Percentiles rank a stretch among this genome's conserved stretches.
Evolutionary conservation across 2,329 filamentous ascomycete genomes (phyloP).

Genomic region (Pezizomycotina sp.): DNA sequence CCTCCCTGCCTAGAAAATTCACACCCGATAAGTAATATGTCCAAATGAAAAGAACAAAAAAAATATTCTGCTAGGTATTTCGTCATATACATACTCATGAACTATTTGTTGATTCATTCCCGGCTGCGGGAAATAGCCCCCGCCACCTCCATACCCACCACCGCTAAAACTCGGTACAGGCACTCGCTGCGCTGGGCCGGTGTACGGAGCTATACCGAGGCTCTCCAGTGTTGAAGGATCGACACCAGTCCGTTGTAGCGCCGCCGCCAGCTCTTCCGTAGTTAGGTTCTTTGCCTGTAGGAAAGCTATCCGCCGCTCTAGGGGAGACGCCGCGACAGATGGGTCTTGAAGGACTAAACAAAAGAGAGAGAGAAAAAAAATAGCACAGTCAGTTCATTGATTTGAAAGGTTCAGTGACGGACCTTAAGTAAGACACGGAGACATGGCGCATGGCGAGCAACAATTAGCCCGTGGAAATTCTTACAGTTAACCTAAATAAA

Average conservation of each 20-base stretch:
- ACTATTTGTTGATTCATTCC: no score
- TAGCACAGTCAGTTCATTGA: no score
- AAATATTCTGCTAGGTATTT: not conserved
- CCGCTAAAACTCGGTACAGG: constrained; percentile 35
- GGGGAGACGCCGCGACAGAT: constrained; percentile 70
- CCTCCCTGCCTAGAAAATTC: constrained; percentile 29
- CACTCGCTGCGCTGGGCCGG: constrained; percentile 32
- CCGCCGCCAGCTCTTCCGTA: constrained; percentile 78
- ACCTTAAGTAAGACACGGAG: not conserved
- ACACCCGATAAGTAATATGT: constrained; percentile 1
- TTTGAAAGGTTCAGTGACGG: no score
- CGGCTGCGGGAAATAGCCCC: constrained; percentile 14
- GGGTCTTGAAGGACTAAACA: constrained; percentile 96
- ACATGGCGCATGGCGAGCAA: not conserved
- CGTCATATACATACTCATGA: constrained; percentile 13
- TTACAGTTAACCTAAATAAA: constrained; percentile 4
- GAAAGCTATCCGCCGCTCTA: constrained; percentile 85
- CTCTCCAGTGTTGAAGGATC: constrained; percentile 34
- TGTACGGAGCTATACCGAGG: constrained; percentile 34
- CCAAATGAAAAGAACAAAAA: not conserved
- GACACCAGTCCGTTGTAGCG: constrained; percentile 58
- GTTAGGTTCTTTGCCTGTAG: constrained; percentile 94
- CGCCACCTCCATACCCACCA: constrained; percentile 22
- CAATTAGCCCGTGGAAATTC: not conserved
- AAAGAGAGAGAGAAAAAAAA: no score